A percentile compares a stretch with the other conserved stretches of the same genome.
Evolutionary conservation across 1,284 basidiomycete genomes (phyloP).

Genomic region (Heterobasidion parviporum): DNA sequence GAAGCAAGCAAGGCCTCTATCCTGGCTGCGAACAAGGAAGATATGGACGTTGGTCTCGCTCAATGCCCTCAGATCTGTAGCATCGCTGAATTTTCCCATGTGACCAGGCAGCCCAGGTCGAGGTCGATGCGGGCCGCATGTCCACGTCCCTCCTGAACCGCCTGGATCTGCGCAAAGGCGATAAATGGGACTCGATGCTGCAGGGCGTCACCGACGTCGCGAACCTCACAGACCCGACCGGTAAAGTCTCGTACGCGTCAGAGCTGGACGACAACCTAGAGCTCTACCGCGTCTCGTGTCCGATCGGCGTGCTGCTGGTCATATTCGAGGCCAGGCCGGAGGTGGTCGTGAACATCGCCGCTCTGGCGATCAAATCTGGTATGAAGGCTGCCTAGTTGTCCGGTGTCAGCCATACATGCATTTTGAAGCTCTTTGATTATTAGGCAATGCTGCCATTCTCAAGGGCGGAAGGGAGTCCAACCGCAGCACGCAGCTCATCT

Average conservation of each 20-base stretch:
- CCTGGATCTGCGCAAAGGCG: constrained; percentile 76
- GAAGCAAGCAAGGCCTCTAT: constrained; percentile 58
- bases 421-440: background rate
- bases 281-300: constrained; percentile 91
- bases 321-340: constrained; percentile 98
- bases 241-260: constrained; percentile 81
- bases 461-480: constrained; percentile 96
- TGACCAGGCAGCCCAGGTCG: constrained; percentile 61
- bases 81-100: background rate
- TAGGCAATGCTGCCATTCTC: constrained; percentile 90
- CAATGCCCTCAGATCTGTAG: background rate
- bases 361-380: constrained; percentile 96
- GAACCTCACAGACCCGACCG: constrained; percentile 79
- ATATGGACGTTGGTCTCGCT: constrained; percentile 54
- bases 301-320: constrained; percentile 93
- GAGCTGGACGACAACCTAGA: constrained; percentile 83
- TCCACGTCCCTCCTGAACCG: constrained; percentile 77
- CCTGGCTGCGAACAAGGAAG: constrained; percentile 71
- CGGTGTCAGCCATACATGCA: background rate
- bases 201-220: constrained; percentile 88
- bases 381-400: constrained; percentile 15
- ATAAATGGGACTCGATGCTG: constrained; percentile 94
- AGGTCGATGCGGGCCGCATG: constrained; percentile 80
- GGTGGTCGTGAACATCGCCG: constrained; percentile 96
- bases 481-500: constrained; percentile 68